Evolutionary conservation across 225 moss, liverwort and hornwort species (phyloP), one percentile per base, ranked within the genome.

Genomic region (Antitrichia curtipendula): DNA sequence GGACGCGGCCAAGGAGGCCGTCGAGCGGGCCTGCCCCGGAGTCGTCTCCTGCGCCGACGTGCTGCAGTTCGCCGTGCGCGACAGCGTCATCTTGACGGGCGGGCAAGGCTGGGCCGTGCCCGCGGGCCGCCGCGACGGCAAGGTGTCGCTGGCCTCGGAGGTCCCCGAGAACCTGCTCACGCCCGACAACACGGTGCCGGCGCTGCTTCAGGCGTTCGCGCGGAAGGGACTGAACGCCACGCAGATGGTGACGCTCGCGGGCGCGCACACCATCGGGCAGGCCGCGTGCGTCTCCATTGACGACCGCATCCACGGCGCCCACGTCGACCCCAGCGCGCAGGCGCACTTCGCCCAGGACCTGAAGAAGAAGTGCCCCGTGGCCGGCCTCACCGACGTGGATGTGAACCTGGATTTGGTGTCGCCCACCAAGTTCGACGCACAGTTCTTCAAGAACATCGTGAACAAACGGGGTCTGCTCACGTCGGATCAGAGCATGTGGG

Each of bases 31-130:
- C 23, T 95, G 95, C 59, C 95, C 94, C 4, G 93, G 93, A 8
- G 75, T 95, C 29, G 93, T 95, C 7, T 94, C 95, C 5, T 94
- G 95, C 82, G 90, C 94, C 34, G 94, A 95, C 52, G 92, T 95
- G 32, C 85, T 95, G 40, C 92, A 94, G 50, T 92, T 91, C 54
- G 93, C 92, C 18, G 86, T 58, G 40, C 91, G 91, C n/a, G 91
- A 91, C 86, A 71, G 64, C 60, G 91, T 91, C 20, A 59, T 13
- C 32, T 36, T 83, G 88, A 94, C 90, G 52, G 87, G 95, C 82
- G 69, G 95, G 61, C 59, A 90, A 70, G 25, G 84, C 86, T 94
- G 91, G 92, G 73, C 57, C 29, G 94, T 95, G 16, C 94, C 91
- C 7, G 91, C 94, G 2, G 93, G 94, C 25, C 94, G 94, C 13